Base-by-base conservation (phyloP, 225 moss, liverwort and hornwort genomes). In the Asterella californica region DNA sequence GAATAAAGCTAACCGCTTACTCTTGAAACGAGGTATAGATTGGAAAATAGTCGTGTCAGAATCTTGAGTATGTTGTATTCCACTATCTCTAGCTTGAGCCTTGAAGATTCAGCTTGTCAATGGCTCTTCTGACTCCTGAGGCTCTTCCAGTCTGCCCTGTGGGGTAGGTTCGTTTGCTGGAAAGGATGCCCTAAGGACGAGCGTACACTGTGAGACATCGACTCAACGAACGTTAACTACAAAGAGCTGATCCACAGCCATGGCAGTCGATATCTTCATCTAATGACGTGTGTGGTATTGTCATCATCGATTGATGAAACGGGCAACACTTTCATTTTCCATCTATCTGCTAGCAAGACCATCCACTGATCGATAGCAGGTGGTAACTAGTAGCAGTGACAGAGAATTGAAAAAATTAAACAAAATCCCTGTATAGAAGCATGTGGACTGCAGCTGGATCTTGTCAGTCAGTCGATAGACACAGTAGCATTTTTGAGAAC, bases 401-500 rank as follows among this genome's bases (percentile, higher is more conserved):
- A 60, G 59, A 22, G 59, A n/a, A 60, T 60, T 5, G n/a, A 61
- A 5, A 27, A 52, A 52, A 3, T n/a, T n/a, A n/a, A n/a, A n/a
- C n/a, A 25, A 11, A 61, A 61, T 25, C 61, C 61, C 5, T 61
- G n/a, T 25, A 27, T 27, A 27, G 61, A 61, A 61, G n/a, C n/a
- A 21, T 25, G 25, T 61, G 61, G 61, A 61, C 61, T 27, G 25
- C 25, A 61, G 19, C 61, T 61, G 71, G 71, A 69, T 37, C 3
- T 69, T 69, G 27, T 64, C 64, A n/a, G 47, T 47, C 71, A n/a
- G 25, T 72, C 24, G 24, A 72, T 72, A 47, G 3, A 67, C 67
- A 36, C 34, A 52, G 52, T 11, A 67, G 67, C 67, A 67, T 6
- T 34, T 36, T 67, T 24, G 10, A 48, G 42, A 72, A 45, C 46